These are phyloP conservation scores for Malus orientalis DNA, from an alignment of 306 rosid species.

Conservation along the genomic window DNA sequence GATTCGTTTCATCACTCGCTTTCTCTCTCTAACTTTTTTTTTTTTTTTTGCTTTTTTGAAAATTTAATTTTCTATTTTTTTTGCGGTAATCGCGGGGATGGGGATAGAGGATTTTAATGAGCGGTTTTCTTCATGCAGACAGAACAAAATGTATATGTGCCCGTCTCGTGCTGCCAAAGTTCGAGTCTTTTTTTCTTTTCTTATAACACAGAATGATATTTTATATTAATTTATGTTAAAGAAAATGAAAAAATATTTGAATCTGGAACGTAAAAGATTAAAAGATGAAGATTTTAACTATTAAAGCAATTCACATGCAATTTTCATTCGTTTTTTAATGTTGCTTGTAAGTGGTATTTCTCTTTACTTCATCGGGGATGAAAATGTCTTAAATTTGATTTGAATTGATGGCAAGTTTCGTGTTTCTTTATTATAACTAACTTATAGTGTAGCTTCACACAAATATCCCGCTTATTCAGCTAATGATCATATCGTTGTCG, in stretches of 20 bases:
- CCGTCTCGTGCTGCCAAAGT: neutral
- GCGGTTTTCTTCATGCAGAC: conserved; percentile 20
- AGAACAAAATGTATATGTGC: neutral
- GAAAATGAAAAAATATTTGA: no score
- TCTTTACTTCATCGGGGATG: rapidly evolving
- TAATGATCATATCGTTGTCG: neutral
- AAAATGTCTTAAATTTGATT: neutral
- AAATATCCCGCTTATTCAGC: no score
- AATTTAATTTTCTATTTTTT: neutral
- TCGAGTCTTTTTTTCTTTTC: neutral
- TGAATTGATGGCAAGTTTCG: neutral
- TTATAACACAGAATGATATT: no score
- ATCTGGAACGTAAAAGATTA: no score
- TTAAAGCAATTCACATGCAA: no score
- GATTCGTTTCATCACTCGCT: neutral
- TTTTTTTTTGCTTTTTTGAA: neutral
- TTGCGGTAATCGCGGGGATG: conserved; percentile 70
- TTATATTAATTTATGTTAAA: no score
- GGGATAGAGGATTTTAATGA: conserved; percentile 22
- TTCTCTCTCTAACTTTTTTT: neutral
- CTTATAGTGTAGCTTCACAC: neutral
- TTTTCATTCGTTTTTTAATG: no score
- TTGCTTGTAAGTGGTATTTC: neutral
- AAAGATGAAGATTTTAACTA: no score
- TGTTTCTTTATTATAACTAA: no score